These are phyloP conservation scores for Penicillium sp. DNA, from an alignment of 2,329 filamentous ascomycete species.

Conservation along the genomic window DNA sequence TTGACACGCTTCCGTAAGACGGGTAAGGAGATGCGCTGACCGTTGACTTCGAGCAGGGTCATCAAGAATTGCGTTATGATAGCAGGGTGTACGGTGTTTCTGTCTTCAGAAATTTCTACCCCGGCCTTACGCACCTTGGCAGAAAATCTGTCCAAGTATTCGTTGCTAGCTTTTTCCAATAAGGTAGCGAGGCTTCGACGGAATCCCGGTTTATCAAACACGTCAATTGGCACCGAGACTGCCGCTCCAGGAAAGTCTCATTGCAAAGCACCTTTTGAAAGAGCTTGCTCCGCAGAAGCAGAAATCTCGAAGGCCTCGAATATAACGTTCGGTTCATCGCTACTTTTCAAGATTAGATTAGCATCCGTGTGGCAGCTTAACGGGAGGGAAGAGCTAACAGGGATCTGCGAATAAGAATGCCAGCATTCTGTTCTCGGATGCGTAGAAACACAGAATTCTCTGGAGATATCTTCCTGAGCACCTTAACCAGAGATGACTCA, in stretches of 20 bases:
- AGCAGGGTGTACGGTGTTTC: slow-evolving; percentile 63
- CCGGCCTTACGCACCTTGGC: slow-evolving; percentile 60
- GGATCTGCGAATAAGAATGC: slow-evolving; percentile 46
- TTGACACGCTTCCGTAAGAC: slow-evolving; percentile 62
- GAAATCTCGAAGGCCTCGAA: slow-evolving; percentile 69
- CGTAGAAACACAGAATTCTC: slow-evolving; percentile 48
- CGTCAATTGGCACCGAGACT: slow-evolving; percentile 50
- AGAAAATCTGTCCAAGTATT: slow-evolving; percentile 59
- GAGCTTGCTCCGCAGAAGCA: slow-evolving; percentile 56
- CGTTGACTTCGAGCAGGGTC: slow-evolving; percentile 62
- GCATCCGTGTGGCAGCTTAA: neutral
- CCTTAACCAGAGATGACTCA: slow-evolving; percentile 29
- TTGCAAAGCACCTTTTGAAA: slow-evolving; percentile 57
- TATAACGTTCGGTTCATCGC: slow-evolving; percentile 38
- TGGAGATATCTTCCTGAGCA: slow-evolving; percentile 34
- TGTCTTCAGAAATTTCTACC: slow-evolving; percentile 54
- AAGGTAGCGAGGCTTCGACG: slow-evolving; percentile 56
- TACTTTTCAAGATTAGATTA: slow-evolving; percentile 11
- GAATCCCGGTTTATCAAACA: slow-evolving; percentile 51
- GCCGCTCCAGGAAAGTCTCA: slow-evolving; percentile 66
- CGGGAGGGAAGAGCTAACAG: slow-evolving; percentile 13
- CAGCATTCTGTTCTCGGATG: slow-evolving; percentile 56
- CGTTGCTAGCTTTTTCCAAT: slow-evolving; percentile 60
- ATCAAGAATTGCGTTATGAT: slow-evolving; percentile 66
- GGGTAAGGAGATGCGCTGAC: slow-evolving; percentile 42